phyloP scores from a whole-genome alignment of 805 yeast species.

The Metschnikowia koreensis region DNA sequence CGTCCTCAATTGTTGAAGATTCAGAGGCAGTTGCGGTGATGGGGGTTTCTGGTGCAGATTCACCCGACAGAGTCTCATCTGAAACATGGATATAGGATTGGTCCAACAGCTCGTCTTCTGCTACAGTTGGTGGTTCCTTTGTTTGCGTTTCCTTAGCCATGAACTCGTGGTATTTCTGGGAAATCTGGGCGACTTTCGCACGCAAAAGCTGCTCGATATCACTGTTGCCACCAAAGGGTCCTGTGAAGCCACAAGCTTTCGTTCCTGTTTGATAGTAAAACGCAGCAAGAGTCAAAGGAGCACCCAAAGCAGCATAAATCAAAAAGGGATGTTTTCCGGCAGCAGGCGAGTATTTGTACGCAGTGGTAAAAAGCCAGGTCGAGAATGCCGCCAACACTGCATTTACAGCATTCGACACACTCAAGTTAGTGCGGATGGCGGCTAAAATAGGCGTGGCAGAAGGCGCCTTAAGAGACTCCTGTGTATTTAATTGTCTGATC shows the following conservation, averaged over 20 bases:
- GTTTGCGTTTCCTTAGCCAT: not conserved
- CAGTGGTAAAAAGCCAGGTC: constrained; percentile 49
- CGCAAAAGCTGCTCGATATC: not conserved
- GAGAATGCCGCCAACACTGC: constrained; percentile 42
- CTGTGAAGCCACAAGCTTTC: constrained; percentile 3
- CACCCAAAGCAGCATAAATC: constrained; percentile 60
- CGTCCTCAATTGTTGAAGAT: constrained; percentile 34
- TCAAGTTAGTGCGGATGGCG: constrained; percentile 22
- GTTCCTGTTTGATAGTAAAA: constrained; percentile 14
- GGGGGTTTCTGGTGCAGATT: constrained; percentile 29
- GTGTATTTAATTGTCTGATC: constrained; percentile 27
- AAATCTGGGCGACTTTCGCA: constrained; percentile 1
- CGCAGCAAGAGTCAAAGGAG: constrained; percentile 36
- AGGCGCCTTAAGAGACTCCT: constrained; percentile 15
- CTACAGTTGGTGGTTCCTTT: not conserved
- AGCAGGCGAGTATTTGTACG: constrained; percentile 56
- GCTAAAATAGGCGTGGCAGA: constrained; percentile 13
- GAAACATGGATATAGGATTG: constrained; percentile 44
- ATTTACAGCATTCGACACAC: constrained; percentile 31
- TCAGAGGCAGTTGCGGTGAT: constrained; percentile 9
- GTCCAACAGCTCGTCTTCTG: constrained; percentile 31
- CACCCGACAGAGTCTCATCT: constrained; percentile 35
- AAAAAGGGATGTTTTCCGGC: constrained; percentile 70
- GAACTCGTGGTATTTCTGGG: not conserved
- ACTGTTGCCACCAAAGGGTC: constrained; percentile 6